Evolutionary conservation across 1,139 yeast species (phyloP).

Genomic region (Lodderomyces elongisporus): DNA sequence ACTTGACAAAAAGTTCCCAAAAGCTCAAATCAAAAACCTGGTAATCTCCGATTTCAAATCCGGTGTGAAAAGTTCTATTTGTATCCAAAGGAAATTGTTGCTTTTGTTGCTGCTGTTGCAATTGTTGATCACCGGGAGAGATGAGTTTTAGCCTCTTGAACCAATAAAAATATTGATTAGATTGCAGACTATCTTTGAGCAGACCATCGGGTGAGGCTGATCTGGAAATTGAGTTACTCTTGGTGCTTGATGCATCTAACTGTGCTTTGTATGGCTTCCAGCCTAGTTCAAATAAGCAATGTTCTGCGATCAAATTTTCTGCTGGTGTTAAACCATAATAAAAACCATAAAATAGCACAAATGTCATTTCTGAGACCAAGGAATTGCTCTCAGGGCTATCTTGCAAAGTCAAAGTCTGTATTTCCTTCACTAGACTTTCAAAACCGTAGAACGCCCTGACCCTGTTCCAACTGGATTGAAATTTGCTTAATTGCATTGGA

Average conservation of each 20-base stretch:
- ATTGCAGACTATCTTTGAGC: slow-evolving; percentile 10
- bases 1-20: slow-evolving; percentile 41
- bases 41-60: slow-evolving; percentile 37
- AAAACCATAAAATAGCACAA: slow-evolving; percentile 55
- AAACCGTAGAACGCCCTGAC: slow-evolving; percentile 39
- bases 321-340: slow-evolving; percentile 53
- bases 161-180: slow-evolving; percentile 29
- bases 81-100: slow-evolving; percentile 6
- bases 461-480: slow-evolving; percentile 46
- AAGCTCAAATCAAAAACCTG: slow-evolving; percentile 40
- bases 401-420: slow-evolving; percentile 21
- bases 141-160: slow-evolving; percentile 27
- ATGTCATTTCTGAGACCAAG: slow-evolving; percentile 30
- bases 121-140: slow-evolving; percentile 10
- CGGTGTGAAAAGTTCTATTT: slow-evolving; percentile 9
- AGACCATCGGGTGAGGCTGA: slow-evolving; percentile 5
- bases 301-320: slow-evolving; percentile 45
- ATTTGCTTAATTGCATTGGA: slow-evolving; percentile 37
- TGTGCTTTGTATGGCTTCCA: slow-evolving; percentile 38
- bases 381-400: slow-evolving; percentile 16
- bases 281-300: slow-evolving; percentile 35
- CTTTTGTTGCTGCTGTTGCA: too few relatives aligned
- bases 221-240: not conserved
- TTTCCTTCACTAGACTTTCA: slow-evolving; percentile 30
- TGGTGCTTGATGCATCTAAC: slow-evolving; percentile 4